A percentile compares a stretch with the other conserved stretches of the same genome.
Conservation (phyloP, 768 basidiomycete genomes). For the Mycena galericulata region DNA sequence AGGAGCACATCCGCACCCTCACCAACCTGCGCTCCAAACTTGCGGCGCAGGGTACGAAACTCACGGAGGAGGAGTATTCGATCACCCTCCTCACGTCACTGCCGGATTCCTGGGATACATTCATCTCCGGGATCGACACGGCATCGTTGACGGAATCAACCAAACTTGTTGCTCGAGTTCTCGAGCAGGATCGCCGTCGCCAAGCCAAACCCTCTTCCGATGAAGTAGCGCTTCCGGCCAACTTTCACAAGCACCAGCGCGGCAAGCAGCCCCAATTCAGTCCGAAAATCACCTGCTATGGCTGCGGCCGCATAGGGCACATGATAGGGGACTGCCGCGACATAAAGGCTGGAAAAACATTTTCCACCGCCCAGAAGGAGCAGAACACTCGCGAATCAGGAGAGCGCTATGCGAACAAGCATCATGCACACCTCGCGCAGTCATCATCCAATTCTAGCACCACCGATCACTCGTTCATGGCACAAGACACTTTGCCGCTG, state of each 20-base stretch:
- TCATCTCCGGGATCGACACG: slow-evolving; percentile 38
- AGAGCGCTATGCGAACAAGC: slow-evolving; percentile 1
- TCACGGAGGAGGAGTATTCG: slow-evolving; percentile 36
- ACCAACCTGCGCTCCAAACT: slow-evolving; percentile 39
- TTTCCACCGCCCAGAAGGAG: slow-evolving; percentile 14
- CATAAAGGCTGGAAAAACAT: slow-evolving; percentile 7
- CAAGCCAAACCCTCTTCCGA: slow-evolving; percentile 18
- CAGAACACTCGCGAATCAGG: slow-evolving; percentile 10
- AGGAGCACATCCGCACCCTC: slow-evolving; percentile 46
- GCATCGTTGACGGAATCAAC: slow-evolving; percentile 32
- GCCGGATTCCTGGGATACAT: slow-evolving; percentile 42
- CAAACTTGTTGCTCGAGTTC: slow-evolving; percentile 38
- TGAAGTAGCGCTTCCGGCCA: slow-evolving; percentile 11
- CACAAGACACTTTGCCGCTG: background rate
- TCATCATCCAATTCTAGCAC: background rate
- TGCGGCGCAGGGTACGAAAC: slow-evolving; percentile 30
- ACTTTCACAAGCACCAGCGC: background rate
- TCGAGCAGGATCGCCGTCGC: slow-evolving; percentile 35
- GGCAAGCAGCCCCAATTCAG: background rate
- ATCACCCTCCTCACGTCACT: background rate
- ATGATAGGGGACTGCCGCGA: slow-evolving; percentile 5
- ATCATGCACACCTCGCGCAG: slow-evolving; percentile 7
- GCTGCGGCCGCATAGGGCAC: slow-evolving; percentile 10
- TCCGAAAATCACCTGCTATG: slow-evolving; percentile 6
- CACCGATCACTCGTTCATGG: slow-evolving; percentile 6